phyloP scores from a whole-genome alignment of 495 filamentous ascomycete species.

The Barbatosphaeria neglecta region DNA sequence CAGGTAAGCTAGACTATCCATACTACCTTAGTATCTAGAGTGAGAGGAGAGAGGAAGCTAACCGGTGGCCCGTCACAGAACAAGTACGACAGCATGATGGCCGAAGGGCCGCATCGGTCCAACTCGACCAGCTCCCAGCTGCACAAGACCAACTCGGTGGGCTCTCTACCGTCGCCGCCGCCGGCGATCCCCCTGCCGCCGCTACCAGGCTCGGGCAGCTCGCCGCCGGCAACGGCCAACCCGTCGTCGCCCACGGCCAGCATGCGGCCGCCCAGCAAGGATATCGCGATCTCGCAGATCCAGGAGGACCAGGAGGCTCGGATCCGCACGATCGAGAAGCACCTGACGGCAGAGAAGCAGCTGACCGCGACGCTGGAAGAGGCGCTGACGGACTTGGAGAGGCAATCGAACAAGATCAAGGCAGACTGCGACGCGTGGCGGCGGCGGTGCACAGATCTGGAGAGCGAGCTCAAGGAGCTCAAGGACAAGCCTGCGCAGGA shows the following conservation, averaged over 20 bases:
- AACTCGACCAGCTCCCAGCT: conserved; percentile 61
- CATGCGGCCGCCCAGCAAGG: conserved; percentile 67
- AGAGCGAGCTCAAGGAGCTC: conserved; percentile 65
- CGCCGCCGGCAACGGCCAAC: conserved; percentile 26
- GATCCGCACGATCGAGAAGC: conserved; percentile 92
- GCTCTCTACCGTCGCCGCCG: conserved; percentile 79
- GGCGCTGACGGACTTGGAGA: conserved; percentile 85
- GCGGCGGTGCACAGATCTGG: conserved; percentile 64
- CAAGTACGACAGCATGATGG: conserved; percentile 39
- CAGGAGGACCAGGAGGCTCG: conserved; percentile 91
- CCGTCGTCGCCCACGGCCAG: conserved; percentile 32
- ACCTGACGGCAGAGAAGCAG: conserved; percentile 91
- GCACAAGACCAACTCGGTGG: conserved; percentile 74
- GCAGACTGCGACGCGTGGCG: conserved; percentile 81
- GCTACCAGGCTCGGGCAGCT: conserved; percentile 46
- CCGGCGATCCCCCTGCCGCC: conserved; percentile 90
- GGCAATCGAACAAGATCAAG: conserved; percentile 75
- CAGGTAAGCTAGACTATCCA: conserved; percentile 43
- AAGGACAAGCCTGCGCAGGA: conserved; percentile 33
- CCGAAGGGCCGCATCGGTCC: conserved; percentile 51
- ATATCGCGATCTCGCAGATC: conserved; percentile 59
- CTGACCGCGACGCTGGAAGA: conserved; percentile 90
- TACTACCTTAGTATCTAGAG: too few species aligned
- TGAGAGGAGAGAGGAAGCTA: too few species aligned
- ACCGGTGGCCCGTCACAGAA: conserved; percentile 35